Evolutionary conservation across 768 basidiomycete species (phyloP), one percentile per base, ranked within the genome.

Genomic region (Clavaria fumosa): DNA sequence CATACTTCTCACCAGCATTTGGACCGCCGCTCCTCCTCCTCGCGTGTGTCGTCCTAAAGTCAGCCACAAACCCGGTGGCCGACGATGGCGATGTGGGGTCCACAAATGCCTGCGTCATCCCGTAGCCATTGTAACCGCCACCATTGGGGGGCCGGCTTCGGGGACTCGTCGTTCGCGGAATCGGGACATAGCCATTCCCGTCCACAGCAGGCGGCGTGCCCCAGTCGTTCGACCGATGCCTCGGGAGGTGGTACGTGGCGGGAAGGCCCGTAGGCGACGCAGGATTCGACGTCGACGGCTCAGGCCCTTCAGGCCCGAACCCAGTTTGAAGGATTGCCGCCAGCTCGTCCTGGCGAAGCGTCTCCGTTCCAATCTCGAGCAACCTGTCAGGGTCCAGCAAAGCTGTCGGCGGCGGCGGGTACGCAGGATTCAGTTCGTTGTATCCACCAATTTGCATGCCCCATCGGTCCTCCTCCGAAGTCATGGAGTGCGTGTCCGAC

Each of bases 391-490:
- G 59, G 12, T 67, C 46, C 17, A 69, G 57, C 5, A 90, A 63
- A 2, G 70, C 81, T n/a, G 75, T 64, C 7, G 90, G 89, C 0
- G 91, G 90, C 4, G 84, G 83, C 23, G 88, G 82, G 47, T 77
- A 90, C 47, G 76, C 69, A 20, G 60, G 45, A 53, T 71, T 72
- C 52, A 83, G 66, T 56, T 96, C 91, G 56, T 96, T 93, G 59
- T 97, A 96, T 33, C 72, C 86, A 7, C 93, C 91, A 38, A 99
- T 89, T 55, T 99, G 91, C 3, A 72, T 63, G 3, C 90, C 89
- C 90, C 91, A 99, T 23, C 88, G 78, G 51, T 97, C 93, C 30
- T 93, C 90, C 23, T 96, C 93, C 3, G 84, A 89, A 12, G 73
- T 62, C 39, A 90, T 59, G 7, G 89, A 91, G 32, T 73, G 53